Conservation (phyloP, 2,329 filamentous ascomycete species). For the Cadophora sp. region DNA sequence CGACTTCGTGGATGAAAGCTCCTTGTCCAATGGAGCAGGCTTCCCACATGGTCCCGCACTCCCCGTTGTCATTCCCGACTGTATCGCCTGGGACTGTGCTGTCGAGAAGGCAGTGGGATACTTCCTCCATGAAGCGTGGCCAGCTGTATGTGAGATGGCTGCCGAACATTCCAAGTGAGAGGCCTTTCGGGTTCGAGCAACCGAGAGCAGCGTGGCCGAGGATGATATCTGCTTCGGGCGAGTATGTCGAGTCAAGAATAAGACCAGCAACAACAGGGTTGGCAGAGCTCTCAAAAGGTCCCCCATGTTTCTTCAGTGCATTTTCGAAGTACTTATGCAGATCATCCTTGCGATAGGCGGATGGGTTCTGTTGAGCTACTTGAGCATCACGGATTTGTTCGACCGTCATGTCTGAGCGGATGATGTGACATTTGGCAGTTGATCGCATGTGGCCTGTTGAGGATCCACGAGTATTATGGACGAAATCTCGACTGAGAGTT, state of each 20-base stretch:
- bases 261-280: slow-evolving; percentile 74
- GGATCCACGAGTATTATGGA: slow-evolving; percentile 14
- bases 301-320: slow-evolving; percentile 54
- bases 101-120: slow-evolving; percentile 56
- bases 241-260: slow-evolving; percentile 74
- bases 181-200: slow-evolving; percentile 54
- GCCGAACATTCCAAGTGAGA: slow-evolving; percentile 74
- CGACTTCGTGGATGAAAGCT: slow-evolving; percentile 74
- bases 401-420: slow-evolving; percentile 70
- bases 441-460: slow-evolving; percentile 22
- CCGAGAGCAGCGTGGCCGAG: slow-evolving; percentile 72
- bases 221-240: slow-evolving; percentile 62
- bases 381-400: slow-evolving; percentile 70
- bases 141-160: slow-evolving; percentile 75
- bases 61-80: slow-evolving; percentile 51
- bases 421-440: slow-evolving; percentile 70
- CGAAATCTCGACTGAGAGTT: slow-evolving; percentile 57
- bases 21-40: slow-evolving; percentile 64
- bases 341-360: slow-evolving; percentile 61
- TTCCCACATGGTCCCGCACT: slow-evolving; percentile 52
- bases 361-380: slow-evolving; percentile 67
- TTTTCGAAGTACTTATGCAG: slow-evolving; percentile 50
- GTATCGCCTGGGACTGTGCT: slow-evolving; percentile 45
- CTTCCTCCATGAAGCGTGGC: slow-evolving; percentile 72
- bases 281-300: slow-evolving; percentile 42